A percentile compares a stretch with the other conserved stretches of the same genome.
Conservation (phyloP, 192 early-diverging fungal species). For the Haplosporangium gracile region DNA sequence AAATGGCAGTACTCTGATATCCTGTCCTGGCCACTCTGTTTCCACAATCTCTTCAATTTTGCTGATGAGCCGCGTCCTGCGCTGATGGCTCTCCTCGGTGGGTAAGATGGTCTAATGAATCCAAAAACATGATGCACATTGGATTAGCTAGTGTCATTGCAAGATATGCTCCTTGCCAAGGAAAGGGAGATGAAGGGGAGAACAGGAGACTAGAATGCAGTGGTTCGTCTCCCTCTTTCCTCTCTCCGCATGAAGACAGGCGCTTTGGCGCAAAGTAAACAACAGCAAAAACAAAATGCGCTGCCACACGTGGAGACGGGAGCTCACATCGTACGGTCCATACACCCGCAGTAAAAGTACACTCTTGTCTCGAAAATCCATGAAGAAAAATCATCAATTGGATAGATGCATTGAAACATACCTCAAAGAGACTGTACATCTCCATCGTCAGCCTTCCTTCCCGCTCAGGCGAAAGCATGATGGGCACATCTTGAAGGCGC, state of each 20-base stretch:
- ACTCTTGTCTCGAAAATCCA: not conserved
- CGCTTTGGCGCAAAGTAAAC: conserved; percentile 6
- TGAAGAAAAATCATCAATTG: not conserved
- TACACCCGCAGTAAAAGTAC: not conserved
- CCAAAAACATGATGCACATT: not conserved
- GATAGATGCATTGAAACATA: conserved; percentile 8
- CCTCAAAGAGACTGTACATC: conserved; percentile 71
- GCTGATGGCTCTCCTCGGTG: conserved; percentile 74
- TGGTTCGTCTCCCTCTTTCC: not conserved
- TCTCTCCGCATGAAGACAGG: not conserved
- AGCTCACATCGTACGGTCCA: not conserved
- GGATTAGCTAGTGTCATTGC: not conserved
- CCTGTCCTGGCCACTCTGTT: conserved; percentile 83
- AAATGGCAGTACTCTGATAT: conserved; percentile 88
- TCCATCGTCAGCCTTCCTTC: conserved; percentile 68
- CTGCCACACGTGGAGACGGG: not conserved
- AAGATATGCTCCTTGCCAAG: not conserved
- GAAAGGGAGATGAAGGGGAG: not conserved
- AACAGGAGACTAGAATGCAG: not conserved
- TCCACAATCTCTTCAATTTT: conserved; percentile 88
- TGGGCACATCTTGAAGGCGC: conserved; percentile 35
- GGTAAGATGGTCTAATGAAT: conserved; percentile 68
- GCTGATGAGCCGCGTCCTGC: conserved; percentile 74
- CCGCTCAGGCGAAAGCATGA: conserved; percentile 28
- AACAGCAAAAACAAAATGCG: conserved; percentile 2